Conservation (phyloP, 2,329 filamentous ascomycete species). For the Trichothecium sympodiale region DNA sequence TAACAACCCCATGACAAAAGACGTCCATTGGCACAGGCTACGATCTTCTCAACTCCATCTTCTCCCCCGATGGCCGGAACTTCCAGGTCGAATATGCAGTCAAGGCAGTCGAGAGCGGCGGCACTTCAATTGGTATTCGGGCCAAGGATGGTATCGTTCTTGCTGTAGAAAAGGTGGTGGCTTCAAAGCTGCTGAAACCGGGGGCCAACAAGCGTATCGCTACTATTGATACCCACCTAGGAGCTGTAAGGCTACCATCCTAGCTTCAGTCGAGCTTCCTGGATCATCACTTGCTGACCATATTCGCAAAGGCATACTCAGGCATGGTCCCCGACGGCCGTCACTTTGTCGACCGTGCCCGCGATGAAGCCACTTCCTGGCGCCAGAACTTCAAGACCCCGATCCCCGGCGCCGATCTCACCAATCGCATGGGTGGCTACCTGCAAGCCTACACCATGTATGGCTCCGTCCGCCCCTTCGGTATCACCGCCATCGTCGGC, state of each 20-base stretch:
- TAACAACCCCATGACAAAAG: conserved; percentile 35
- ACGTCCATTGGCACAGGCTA: conserved; percentile 99
- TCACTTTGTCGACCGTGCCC: conserved; percentile 87
- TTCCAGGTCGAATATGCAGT: conserved; percentile 99
- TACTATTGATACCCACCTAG: conserved; percentile 85
- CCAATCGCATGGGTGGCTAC: conserved; percentile 88
- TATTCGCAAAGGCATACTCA: conserved; percentile 93
- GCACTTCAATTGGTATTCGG: conserved; percentile 89
- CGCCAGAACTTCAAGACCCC: conserved; percentile 89
- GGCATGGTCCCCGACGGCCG: conserved; percentile 90
- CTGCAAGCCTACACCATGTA: conserved; percentile 97
- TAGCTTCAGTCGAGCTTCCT: not conserved
- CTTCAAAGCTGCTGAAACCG: conserved; percentile 89
- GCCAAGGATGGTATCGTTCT: conserved; percentile 96
- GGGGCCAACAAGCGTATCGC: conserved; percentile 96
- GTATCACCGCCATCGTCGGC: conserved; percentile 86
- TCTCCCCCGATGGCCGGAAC: conserved; percentile 96
- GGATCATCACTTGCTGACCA: no score
- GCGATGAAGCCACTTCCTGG: conserved; percentile 88
- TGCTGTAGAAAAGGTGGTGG: conserved; percentile 91
- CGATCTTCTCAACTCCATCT: conserved; percentile 98
- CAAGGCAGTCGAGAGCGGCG: conserved; percentile 96
- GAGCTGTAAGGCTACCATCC: conserved; percentile 67
- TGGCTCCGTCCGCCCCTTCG: conserved; percentile 91
- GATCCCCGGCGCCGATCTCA: conserved; percentile 79